Evolutionary conservation across 2,329 filamentous ascomycete species (phyloP).

Genomic region (Apiospora pterosperma): DNA sequence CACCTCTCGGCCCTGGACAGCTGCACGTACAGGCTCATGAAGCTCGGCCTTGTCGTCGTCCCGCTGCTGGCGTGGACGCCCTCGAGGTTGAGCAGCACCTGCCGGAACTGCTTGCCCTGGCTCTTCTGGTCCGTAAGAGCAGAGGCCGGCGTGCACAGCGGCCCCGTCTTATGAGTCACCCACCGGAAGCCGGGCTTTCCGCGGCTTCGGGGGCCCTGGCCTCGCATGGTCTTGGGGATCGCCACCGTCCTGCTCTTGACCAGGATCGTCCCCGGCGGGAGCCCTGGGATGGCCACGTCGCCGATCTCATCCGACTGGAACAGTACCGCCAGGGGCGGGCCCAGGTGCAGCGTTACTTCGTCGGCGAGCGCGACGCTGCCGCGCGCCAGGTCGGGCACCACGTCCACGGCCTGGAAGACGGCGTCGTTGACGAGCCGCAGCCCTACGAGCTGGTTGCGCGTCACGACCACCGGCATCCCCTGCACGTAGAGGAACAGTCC

Average conservation of each 20-base stretch:
- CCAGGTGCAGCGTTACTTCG: not conserved
- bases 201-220: not conserved
- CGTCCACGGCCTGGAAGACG: not conserved
- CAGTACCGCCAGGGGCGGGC: not conserved
- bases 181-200: not conserved
- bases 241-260: not conserved
- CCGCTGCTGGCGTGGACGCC: constrained; percentile 5
- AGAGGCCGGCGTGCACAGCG: constrained; percentile 8
- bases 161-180: constrained; percentile 8
- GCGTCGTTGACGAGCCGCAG: no score
- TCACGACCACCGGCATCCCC: not conserved
- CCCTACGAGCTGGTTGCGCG: no score
- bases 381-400: not conserved
- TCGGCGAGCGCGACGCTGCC: not conserved
- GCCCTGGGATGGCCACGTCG: not conserved
- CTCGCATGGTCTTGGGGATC: not conserved
- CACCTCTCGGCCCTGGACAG: constrained; percentile 9
- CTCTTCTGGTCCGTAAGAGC: constrained; percentile 6
- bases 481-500: not conserved
- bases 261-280: not conserved
- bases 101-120: constrained; percentile 6
- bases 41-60: constrained; percentile 6
- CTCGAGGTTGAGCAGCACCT: constrained; percentile 11
- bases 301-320: not conserved
- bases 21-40: constrained; percentile 15